phyloP scores from a whole-genome alignment of 305 asterid genomes.

The Fraxinus ornus region DNA sequence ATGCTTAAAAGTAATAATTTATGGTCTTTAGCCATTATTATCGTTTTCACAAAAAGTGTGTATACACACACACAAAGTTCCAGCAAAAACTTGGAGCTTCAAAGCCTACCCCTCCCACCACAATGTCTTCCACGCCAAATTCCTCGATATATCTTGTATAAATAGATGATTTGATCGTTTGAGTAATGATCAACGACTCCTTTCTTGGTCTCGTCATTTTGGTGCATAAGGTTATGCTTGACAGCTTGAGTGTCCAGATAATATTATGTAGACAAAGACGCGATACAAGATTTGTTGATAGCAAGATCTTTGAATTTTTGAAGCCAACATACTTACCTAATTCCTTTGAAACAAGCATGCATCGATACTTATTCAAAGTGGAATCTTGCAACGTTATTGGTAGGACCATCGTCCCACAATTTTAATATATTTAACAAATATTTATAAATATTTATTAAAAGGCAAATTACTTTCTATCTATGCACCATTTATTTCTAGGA shows the following conservation, averaged over 20 bases:
- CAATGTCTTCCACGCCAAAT: background rate
- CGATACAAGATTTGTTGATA: too few species aligned
- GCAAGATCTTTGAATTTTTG: background rate
- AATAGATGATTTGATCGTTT: background rate
- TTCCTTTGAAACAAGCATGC: background rate
- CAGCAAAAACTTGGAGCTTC: background rate
- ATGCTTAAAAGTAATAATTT: too few species aligned
- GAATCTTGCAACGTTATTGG: background rate
- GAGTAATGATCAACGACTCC: background rate
- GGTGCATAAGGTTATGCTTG: background rate
- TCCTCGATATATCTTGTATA: background rate
- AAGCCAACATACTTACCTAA: background rate
- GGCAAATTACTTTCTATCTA: too few species aligned
- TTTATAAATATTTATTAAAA: too few species aligned
- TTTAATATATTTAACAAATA: too few species aligned
- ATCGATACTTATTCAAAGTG: background rate
- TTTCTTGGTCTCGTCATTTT: background rate
- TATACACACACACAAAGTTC: too few species aligned
- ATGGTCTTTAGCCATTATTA: background rate
- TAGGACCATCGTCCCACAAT: background rate
- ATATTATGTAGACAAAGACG: background rate
- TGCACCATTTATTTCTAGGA: too few species aligned
- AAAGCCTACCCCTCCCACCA: background rate
- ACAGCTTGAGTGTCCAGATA: background rate
- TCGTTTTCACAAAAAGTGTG: background rate